Percentiles rank a stretch among this genome's conserved stretches.
Conservation (phyloP, 2,329 filamentous ascomycete species). For the Botrytis sinoallii region DNA sequence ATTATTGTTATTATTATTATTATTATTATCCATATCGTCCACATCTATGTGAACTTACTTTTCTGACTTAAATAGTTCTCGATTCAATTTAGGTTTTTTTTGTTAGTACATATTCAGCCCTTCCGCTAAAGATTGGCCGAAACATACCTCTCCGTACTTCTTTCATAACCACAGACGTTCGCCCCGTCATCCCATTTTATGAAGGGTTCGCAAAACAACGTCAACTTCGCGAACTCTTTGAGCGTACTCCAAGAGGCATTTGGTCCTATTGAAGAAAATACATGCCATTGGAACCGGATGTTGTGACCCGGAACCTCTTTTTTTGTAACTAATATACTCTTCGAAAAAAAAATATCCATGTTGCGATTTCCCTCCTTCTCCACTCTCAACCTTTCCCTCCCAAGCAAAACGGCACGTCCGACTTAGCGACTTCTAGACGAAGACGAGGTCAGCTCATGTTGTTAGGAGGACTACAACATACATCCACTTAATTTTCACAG, state of each 20-base stretch:
- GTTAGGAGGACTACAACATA: constrained; percentile 4
- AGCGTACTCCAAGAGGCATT: constrained; percentile 17
- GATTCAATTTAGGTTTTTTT: constrained; percentile 4
- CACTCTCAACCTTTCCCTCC: constrained; percentile 30
- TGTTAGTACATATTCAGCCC: constrained; percentile 6
- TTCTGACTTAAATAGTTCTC: background rate
- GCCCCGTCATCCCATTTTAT: constrained; percentile 2
- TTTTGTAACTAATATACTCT: constrained; percentile 27
- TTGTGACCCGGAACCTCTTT: background rate
- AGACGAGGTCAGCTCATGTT: constrained; percentile 11
- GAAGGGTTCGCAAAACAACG: constrained; percentile 12
- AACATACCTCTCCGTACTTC: background rate
- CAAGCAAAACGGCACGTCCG: constrained; percentile 22
- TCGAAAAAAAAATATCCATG: constrained; percentile 30
- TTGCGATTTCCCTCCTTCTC: constrained; percentile 29
- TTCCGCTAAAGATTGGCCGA: constrained; percentile 15
- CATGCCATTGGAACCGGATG: background rate
- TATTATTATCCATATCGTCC: background rate
- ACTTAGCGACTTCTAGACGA: constrained; percentile 27
- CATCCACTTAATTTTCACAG: constrained; percentile 6
- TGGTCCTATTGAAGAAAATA: background rate
- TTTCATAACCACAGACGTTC: constrained; percentile 15
- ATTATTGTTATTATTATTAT: too few species aligned
- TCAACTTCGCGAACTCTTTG: constrained; percentile 7
- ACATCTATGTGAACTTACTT: constrained; percentile 1